Percentiles rank a stretch among this genome's conserved stretches.
These are phyloP conservation scores for Xylariaceae sp. DNA, from an alignment of 2,329 filamentous ascomycete genomes.

Conservation along the genomic window DNA sequence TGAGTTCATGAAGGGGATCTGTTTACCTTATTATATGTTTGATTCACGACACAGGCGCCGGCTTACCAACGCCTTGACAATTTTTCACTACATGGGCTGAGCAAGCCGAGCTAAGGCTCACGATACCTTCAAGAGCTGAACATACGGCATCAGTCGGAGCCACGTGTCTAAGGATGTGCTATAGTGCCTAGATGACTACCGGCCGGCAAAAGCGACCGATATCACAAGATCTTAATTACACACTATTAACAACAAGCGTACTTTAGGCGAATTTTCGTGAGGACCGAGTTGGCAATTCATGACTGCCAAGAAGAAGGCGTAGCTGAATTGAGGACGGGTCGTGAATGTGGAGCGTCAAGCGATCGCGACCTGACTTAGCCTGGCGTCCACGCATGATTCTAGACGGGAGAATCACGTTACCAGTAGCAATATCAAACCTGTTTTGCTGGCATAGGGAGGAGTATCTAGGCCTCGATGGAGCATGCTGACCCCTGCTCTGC, in stretches of 20 bases:
- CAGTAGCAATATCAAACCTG: background rate
- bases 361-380: background rate
- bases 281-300: background rate
- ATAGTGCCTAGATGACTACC: background rate
- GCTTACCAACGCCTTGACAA: background rate
- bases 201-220: background rate
- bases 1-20: background rate
- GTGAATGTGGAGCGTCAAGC: background rate
- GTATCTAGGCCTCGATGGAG: background rate
- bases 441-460: background rate
- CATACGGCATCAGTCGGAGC: constrained; percentile 7
- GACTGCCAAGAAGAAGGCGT: background rate
- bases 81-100: background rate
- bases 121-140: background rate
- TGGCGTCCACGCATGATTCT: background rate
- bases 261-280: background rate
- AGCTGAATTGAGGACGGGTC: background rate
- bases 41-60: background rate
- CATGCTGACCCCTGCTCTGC: constrained; percentile 7
- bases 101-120: background rate
- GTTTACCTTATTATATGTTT: constrained; percentile 16
- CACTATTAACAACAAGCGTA: constrained; percentile 1
- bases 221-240: background rate
- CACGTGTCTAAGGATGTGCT: constrained; percentile 17
- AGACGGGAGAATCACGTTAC: background rate